These are phyloP conservation scores for Neoascochyta sp. DNA, from an alignment of 2,329 filamentous ascomycete species.

Conservation along the genomic window DNA sequence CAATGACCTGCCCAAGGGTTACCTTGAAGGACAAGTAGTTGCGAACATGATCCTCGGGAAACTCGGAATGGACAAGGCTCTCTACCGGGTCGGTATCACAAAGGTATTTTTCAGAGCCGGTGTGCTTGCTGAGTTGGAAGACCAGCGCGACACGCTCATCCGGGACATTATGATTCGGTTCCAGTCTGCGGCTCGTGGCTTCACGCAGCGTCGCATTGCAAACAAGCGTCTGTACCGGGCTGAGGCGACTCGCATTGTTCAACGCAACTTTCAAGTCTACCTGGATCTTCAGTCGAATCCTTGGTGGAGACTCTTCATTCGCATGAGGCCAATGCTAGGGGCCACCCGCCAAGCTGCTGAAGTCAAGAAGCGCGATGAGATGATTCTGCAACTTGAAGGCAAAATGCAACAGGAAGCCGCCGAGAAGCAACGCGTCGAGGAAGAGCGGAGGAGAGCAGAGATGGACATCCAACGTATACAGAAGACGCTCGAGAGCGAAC, in stretches of 20 bases:
- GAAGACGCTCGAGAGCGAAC: constrained; percentile 91
- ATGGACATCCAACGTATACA: constrained; percentile 85
- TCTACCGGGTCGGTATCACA: constrained; percentile 90
- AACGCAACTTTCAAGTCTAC: constrained; percentile 90
- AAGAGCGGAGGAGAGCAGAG: constrained; percentile 83
- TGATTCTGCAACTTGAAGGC: constrained; percentile 80
- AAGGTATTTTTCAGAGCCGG: constrained; percentile 98
- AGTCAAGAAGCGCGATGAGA: constrained; percentile 90
- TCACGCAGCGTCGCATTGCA: constrained; percentile 79
- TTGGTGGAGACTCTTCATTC: constrained; percentile 94
- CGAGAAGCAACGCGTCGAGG: constrained; percentile 77
- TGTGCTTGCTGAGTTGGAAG: constrained; percentile 93
- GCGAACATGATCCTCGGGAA: constrained; percentile 85
- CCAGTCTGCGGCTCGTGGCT: constrained; percentile 87
- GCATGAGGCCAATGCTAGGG: constrained; percentile 92
- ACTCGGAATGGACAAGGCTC: constrained; percentile 75
- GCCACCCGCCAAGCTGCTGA: constrained; percentile 88
- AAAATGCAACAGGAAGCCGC: constrained; percentile 75
- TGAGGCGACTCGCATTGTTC: constrained; percentile 91
- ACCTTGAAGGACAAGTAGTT: constrained; percentile 83
- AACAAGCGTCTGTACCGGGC: constrained; percentile 92
- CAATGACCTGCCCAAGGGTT: constrained; percentile 77
- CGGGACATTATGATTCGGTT: constrained; percentile 91
- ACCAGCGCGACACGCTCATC: constrained; percentile 88
- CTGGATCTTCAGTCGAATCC: constrained; percentile 85